Base-by-base conservation (phyloP, 306 rosid genomes). In the Hippophae gyantsensis region DNA sequence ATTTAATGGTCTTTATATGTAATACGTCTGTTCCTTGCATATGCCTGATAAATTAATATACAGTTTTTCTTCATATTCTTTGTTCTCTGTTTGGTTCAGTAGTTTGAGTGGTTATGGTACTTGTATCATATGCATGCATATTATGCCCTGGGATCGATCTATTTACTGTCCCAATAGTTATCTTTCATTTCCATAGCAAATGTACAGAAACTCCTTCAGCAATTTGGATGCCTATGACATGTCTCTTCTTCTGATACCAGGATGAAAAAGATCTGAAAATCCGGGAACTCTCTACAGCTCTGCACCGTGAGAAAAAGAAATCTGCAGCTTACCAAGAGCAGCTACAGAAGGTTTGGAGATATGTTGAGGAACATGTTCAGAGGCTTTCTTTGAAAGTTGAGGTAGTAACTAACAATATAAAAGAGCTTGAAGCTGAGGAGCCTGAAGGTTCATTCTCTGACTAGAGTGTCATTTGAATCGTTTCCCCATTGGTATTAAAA, bases 211-310 rank as follows among this genome's bases (percentile, higher is more conserved):
- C 38, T 32, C 38, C 3, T 32, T 32, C 38, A 2, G 38, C 38
- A 32, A 55, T 26, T 64, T 38, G 38, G 10, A 41, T 32, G 14
- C 25, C 32, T 32, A 32, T 64, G 46, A 42, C 38, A 45, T 45
- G 13, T 42, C 13, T 11, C 11, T 53, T 32, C 46, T 13, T 23
- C 43, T 52, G 12, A 7, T 54, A n/a, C n/a, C 54, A 64, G 69
- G 69, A 64, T 64, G 61, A 64, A 57, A 64, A 64, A 27, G 61
- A 64, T 55, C 54, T 64, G 40, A 55, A 64, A 64, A 54, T 64
- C 45, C 61, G 69, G 40, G 69, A 64, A 45, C 61, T 64, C 13
- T 45, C 69, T 47, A 64, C 45, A 11, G 69, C 54, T 53, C 61
- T 64, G 14, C 69, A 64, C 55, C 61, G 61, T 0, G 69, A 64